Base-by-base conservation (phyloP, 768 basidiomycete species). In the Kwoniella europaea region DNA sequence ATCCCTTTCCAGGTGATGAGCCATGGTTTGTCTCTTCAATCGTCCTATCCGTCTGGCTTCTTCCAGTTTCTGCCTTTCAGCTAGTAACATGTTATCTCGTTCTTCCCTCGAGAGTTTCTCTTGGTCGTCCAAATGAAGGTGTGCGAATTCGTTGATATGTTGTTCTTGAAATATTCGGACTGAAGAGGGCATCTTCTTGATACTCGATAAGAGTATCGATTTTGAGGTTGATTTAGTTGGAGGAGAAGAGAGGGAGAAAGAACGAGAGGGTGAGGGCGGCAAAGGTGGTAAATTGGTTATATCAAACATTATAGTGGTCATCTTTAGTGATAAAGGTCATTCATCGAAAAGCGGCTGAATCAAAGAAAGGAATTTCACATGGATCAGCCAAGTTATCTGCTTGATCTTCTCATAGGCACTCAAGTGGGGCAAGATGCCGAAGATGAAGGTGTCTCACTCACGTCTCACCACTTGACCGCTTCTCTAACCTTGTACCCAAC, bases 101-200 rank as follows among this genome's bases (percentile, higher is more conserved):
- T 69, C 54, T 16, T 53, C 52, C 5, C 66, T 69, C 46, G 69
- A 67, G 0, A 16, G 22, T 20, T 72, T 66, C 15, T 61, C 42
- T n/a, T 59, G 24, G 13, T 27, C 53, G 44, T 56, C 15, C 50
- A 65, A 12, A 57, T 75, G 76, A 35, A 79, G 62, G 67, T 79
- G 77, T 6, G 77, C 77, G 53, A 71, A 79, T 22, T 74, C 68
- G 42, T 69, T 63, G 5, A 68, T 55, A 50, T 79, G 77, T 35
- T 63, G 65, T n/a, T 71, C 71, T 29, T 74, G 67, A 56, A 79
- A 79, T 44, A 65, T 35, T 22, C 73, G 50, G 2, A 69, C 65
- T 13, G 74, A 70, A 43, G 53, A 46, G 3, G 60, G 56, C 63
- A 70, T 59, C 29, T 57, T 63, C 60, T 54, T 67, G n/a, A 53